phyloP scores from a whole-genome alignment of 768 basidiomycete species.

The Xanthoconium stramineum region DNA sequence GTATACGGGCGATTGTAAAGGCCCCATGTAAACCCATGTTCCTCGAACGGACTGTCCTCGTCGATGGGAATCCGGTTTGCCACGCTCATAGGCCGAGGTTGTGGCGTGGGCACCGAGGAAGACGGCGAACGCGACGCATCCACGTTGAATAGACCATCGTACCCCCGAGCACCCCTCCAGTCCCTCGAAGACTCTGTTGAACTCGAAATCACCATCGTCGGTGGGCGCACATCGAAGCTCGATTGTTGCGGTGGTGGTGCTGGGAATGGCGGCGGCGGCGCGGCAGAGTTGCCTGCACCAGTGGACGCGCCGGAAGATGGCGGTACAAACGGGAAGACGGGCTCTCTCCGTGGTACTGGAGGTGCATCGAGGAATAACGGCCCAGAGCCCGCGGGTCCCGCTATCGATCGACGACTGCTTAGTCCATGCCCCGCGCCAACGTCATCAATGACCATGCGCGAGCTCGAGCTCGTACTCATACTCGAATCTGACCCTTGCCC shows the following conservation, averaged over 20 bases:
- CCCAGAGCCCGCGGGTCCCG: neutral
- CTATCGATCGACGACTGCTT: slow-evolving; percentile 7
- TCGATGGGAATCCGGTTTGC: slow-evolving; percentile 20
- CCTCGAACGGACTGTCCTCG: slow-evolving; percentile 18
- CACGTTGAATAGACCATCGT: slow-evolving; percentile 8
- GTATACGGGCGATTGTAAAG: neutral
- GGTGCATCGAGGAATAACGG: slow-evolving; percentile 9
- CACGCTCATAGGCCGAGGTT: slow-evolving; percentile 13
- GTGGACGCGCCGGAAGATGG: slow-evolving; percentile 6
- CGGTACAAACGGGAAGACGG: slow-evolving; percentile 7
- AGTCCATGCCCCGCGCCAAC: neutral
- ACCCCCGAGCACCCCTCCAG: slow-evolving; percentile 10
- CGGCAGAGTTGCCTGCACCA: neutral
- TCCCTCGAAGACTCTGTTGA: slow-evolving; percentile 12
- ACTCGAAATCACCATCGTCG: slow-evolving; percentile 6
- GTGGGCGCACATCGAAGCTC: slow-evolving; percentile 3
- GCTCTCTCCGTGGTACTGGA: slow-evolving; percentile 11
- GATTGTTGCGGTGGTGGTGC: neutral
- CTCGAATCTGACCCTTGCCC: slow-evolving; percentile 21
- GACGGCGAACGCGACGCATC: slow-evolving; percentile 19
- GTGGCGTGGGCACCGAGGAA: slow-evolving; percentile 5
- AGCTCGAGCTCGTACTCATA: slow-evolving; percentile 11
- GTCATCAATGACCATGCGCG: slow-evolving; percentile 14
- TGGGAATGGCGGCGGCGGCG: neutral
- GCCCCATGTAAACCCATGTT: slow-evolving; percentile 15